A percentile compares a stretch with the other conserved stretches of the same genome.
Evolutionary conservation across 768 basidiomycete species (phyloP).

Genomic region (Pulveroboletus frians): DNA sequence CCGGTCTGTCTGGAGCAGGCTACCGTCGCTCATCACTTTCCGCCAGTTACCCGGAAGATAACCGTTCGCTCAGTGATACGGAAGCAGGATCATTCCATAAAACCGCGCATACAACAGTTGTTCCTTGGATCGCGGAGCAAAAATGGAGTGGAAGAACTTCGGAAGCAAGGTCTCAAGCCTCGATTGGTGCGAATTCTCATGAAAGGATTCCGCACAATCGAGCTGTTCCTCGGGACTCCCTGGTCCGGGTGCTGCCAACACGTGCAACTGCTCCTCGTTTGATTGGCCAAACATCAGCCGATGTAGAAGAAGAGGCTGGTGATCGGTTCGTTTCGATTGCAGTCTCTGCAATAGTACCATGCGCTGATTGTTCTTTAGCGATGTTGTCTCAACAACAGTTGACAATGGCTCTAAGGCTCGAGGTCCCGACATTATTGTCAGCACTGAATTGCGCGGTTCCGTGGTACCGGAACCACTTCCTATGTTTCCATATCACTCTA

Average conservation of each 20-base stretch:
- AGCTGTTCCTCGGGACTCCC: background rate
- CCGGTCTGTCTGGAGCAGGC: background rate
- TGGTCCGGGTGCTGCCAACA: background rate
- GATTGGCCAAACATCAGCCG: background rate
- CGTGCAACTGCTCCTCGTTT: background rate
- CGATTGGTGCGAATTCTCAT: constrained; percentile 4
- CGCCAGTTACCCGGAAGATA: background rate
- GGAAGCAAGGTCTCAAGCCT: background rate
- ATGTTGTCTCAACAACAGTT: background rate
- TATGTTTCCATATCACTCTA: background rate
- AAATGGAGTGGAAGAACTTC: background rate
- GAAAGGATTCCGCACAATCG: constrained; percentile 10
- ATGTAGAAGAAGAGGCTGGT: background rate
- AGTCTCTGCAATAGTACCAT: background rate
- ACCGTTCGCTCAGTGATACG: background rate
- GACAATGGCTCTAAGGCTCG: background rate
- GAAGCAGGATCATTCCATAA: background rate
- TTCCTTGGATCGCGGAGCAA: background rate
- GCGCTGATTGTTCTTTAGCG: constrained; percentile 8
- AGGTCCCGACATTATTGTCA: background rate
- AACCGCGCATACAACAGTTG: too few relatives aligned
- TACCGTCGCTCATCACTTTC: background rate
- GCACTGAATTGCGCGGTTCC: background rate
- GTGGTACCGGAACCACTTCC: background rate
- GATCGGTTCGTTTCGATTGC: constrained; percentile 13